Evolutionary conservation across 1,139 yeast genomes (phyloP).

Genomic region (Taphrina pruni): DNA sequence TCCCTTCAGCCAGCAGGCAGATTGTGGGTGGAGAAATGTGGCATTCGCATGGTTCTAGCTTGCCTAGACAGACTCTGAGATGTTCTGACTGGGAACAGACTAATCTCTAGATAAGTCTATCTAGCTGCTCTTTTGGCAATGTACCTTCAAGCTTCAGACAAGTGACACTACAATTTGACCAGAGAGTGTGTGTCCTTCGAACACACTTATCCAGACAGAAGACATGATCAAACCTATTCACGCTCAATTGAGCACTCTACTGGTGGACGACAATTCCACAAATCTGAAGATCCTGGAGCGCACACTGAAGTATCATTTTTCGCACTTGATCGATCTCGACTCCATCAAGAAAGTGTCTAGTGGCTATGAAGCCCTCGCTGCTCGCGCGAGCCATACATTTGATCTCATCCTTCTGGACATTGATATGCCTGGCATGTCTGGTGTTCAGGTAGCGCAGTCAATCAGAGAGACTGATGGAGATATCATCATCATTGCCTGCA

Average conservation of each 20-base stretch:
- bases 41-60: slow-evolving; percentile 5
- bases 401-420: slow-evolving; percentile 38
- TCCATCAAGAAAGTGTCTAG: slow-evolving; percentile 9
- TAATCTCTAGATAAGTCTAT: neutral
- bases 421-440: slow-evolving; percentile 39
- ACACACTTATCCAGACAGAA: neutral
- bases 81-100: neutral
- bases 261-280: slow-evolving; percentile 38
- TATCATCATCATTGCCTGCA: slow-evolving; percentile 34
- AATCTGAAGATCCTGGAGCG: slow-evolving; percentile 32
- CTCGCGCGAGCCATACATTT: neutral
- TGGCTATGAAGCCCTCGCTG: slow-evolving; percentile 34
- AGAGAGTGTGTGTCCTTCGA: neutral
- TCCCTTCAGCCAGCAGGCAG: neutral
- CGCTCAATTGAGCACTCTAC: slow-evolving; percentile 21
- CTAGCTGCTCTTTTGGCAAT: neutral
- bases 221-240: slow-evolving; percentile 10
- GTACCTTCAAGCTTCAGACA: neutral
- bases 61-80: neutral
- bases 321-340: slow-evolving; percentile 25
- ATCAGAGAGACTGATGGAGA: slow-evolving; percentile 14
- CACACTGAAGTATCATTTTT: slow-evolving; percentile 29
- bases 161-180: neutral
- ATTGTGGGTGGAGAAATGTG: slow-evolving; percentile 16
- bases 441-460: slow-evolving; percentile 29